phyloP scores from a whole-genome alignment of 1,284 basidiomycete genomes.

The Rhodotorula mucilaginosa region DNA sequence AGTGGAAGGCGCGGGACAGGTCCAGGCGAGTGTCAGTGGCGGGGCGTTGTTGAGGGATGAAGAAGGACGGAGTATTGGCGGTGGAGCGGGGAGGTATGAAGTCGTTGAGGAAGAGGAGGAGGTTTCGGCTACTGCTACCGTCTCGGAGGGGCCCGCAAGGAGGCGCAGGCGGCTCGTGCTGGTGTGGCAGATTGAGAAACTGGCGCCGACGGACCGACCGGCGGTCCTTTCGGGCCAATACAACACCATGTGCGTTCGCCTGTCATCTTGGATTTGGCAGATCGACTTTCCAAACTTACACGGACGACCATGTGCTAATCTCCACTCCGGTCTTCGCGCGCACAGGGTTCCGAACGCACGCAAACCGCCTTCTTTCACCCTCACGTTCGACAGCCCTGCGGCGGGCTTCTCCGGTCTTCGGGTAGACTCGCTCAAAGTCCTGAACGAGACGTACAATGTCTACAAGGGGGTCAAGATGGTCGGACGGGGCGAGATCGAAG shows the following conservation, averaged over 20 bases:
- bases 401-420: conserved; percentile 31
- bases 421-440: conserved; percentile 16
- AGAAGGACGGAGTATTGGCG: conserved; percentile 11
- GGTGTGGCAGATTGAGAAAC: conserved; percentile 26
- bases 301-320: too few species aligned
- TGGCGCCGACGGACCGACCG: conserved; percentile 25
- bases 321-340: too few species aligned
- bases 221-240: conserved; percentile 29
- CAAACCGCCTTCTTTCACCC: conserved; percentile 26
- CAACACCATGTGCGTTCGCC: conserved; percentile 12
- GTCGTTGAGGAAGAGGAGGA: conserved; percentile 5
- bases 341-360: conserved; percentile 6
- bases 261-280: too few species aligned
- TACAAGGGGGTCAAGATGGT: conserved; percentile 37
- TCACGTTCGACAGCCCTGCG: conserved; percentile 24
- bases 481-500: conserved; percentile 25
- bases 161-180: neutral
- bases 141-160: neutral
- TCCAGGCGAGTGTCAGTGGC: conserved; percentile 9
- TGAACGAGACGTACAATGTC: conserved; percentile 24
- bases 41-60: conserved; percentile 23
- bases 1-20: conserved; percentile 7
- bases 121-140: neutral
- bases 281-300: too few species aligned
- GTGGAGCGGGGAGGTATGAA: conserved; percentile 36